A percentile compares a stretch with the other conserved stretches of the same genome.
Conservation (phyloP, 2,329 filamentous ascomycete species). For the Penicillium sp. region DNA sequence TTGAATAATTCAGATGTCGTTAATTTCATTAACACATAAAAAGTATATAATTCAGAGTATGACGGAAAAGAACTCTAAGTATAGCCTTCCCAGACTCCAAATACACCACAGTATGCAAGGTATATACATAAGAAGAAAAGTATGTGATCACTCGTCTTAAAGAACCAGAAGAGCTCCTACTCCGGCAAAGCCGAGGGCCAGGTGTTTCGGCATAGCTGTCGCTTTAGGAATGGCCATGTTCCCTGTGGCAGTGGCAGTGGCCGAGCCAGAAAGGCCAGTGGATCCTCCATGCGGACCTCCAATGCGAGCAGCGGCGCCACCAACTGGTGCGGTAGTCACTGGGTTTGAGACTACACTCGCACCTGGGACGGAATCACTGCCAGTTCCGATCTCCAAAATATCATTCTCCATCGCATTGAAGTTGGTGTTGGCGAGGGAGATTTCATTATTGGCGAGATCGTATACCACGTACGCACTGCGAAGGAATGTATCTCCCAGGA, state of each 20-base stretch:
- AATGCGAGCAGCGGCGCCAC: conserved; percentile 46
- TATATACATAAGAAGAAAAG: neutral
- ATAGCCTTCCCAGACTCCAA: conserved; percentile 10
- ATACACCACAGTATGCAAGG: conserved; percentile 13
- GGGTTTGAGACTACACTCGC: conserved; percentile 53
- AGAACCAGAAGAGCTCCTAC: conserved; percentile 24
- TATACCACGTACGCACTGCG: conserved; percentile 64
- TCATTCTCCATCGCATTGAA: conserved; percentile 55
- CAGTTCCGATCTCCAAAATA: conserved; percentile 55
- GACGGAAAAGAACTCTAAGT: conserved; percentile 2
- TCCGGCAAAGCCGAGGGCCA: conserved; percentile 24
- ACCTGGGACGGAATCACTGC: conserved; percentile 50
- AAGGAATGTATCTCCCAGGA: conserved; percentile 63
- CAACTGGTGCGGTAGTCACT: conserved; percentile 47
- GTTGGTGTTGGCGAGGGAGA: conserved; percentile 59
- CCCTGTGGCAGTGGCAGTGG: conserved; percentile 13
- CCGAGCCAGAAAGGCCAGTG: conserved; percentile 12
- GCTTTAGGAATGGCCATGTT: conserved; percentile 13
- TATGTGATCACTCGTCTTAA: conserved; percentile 4
- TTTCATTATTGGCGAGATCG: conserved; percentile 59
- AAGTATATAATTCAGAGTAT: neutral
- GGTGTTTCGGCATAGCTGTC: conserved; percentile 15
- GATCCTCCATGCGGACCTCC: conserved; percentile 25
- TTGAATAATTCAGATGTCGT: neutral
- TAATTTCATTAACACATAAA: conserved; percentile 10